Conservation (phyloP, 1,284 basidiomycete genomes). For the Heterobasidion irregulare region DNA sequence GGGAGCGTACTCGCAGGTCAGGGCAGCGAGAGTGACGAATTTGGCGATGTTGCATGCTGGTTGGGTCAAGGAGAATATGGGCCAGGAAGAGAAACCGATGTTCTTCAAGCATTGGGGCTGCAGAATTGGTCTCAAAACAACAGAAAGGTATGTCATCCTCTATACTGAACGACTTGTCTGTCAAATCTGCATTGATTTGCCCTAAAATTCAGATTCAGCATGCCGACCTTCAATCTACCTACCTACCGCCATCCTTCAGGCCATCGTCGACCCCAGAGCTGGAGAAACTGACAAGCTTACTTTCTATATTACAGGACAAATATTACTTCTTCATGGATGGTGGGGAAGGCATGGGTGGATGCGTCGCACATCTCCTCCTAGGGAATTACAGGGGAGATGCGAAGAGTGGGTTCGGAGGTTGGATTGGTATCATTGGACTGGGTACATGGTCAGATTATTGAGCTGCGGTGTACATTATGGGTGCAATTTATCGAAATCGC, state of each 20-base stretch:
- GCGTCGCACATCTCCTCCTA: slow-evolving; percentile 15
- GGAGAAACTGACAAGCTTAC: slow-evolving; percentile 10
- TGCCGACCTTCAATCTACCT: slow-evolving; percentile 11
- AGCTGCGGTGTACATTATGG: no score
- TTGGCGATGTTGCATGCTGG: slow-evolving; percentile 42
- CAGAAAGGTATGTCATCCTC: not conserved
- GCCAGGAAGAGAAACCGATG: slow-evolving; percentile 14
- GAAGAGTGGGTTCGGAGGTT: slow-evolving; percentile 7
- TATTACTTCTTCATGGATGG: slow-evolving; percentile 13
- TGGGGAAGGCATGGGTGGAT: slow-evolving; percentile 1
- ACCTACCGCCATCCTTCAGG: slow-evolving; percentile 10
- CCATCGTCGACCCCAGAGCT: slow-evolving; percentile 4
- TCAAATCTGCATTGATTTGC: not conserved
- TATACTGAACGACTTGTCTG: not conserved
- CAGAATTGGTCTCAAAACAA: slow-evolving; percentile 1
- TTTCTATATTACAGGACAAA: slow-evolving; percentile 10
- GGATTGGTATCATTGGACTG: slow-evolving; percentile 18
- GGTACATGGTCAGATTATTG: slow-evolving; percentile 8
- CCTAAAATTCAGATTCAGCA: slow-evolving; percentile 5
- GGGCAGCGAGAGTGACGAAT: slow-evolving; percentile 47
- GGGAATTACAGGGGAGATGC: slow-evolving; percentile 10
- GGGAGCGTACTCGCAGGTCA: slow-evolving; percentile 46
- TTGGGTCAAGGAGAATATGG: slow-evolving; percentile 29
- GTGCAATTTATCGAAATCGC: no score
- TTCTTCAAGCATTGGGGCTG: slow-evolving; percentile 16